These are phyloP conservation scores for Neocatenulostroma microsporum DNA, from an alignment of 2,329 filamentous ascomycete genomes.

Conservation along the genomic window DNA sequence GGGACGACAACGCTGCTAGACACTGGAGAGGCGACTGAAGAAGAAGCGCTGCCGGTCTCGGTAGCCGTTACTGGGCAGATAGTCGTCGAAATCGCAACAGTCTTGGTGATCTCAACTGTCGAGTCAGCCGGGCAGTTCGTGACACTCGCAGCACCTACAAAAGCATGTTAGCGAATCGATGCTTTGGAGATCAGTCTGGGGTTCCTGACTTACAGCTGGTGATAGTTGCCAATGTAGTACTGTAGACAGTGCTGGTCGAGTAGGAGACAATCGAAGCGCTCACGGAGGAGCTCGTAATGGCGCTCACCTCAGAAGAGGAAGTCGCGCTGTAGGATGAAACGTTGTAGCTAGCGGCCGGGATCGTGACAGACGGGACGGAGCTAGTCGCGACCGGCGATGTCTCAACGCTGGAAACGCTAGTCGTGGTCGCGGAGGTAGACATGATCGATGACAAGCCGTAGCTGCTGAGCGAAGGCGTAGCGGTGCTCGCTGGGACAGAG, in stretches of 20 bases:
- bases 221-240: slow-evolving; percentile 17
- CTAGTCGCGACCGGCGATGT: slow-evolving; percentile 11
- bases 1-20: background rate
- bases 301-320: slow-evolving; percentile 8
- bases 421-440: slow-evolving; percentile 5
- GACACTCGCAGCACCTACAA: too few species aligned
- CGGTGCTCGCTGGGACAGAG: slow-evolving; percentile 11
- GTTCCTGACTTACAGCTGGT: too few species aligned
- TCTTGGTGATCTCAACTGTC: slow-evolving; percentile 29
- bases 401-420: slow-evolving; percentile 14
- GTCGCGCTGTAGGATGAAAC: slow-evolving; percentile 1
- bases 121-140: slow-evolving; percentile 18
- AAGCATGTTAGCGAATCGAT: too few species aligned
- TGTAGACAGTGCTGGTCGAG: slow-evolving; percentile 18
- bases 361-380: background rate
- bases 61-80: slow-evolving; percentile 31
- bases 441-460: background rate
- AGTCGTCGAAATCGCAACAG: slow-evolving; percentile 33
- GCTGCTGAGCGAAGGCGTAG: background rate
- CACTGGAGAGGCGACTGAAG: slow-evolving; percentile 2
- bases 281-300: slow-evolving; percentile 11
- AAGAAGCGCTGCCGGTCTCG: slow-evolving; percentile 8
- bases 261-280: slow-evolving; percentile 8
- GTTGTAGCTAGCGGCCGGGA: slow-evolving; percentile 1
- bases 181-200: too few species aligned